These are phyloP conservation scores for Sarocladium brachiariae DNA, from an alignment of 2,329 filamentous ascomycete genomes.

Conservation along the genomic window DNA sequence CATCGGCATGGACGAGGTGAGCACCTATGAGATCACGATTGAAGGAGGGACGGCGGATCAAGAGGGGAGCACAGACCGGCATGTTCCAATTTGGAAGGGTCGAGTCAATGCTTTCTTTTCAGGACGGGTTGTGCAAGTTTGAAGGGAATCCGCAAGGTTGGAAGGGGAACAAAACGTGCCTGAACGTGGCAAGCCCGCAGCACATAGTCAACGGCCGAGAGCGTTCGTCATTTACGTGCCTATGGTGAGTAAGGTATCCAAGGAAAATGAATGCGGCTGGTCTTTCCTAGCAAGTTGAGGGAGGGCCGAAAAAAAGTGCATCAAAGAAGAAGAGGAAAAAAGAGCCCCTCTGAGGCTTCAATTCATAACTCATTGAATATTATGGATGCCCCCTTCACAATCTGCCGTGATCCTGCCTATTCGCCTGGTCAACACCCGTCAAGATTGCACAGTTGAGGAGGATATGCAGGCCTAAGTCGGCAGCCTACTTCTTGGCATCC, in stretches of 20 bases:
- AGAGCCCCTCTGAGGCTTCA: too few relatives aligned
- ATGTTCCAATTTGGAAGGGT: conserved; percentile 82
- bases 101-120: conserved; percentile 63
- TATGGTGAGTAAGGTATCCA: too few relatives aligned
- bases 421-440: not conserved
- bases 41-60: conserved; percentile 54
- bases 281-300: too few relatives aligned
- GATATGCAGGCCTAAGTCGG: too few relatives aligned
- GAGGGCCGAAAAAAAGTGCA: too few relatives aligned
- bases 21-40: conserved; percentile 66
- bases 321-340: too few relatives aligned
- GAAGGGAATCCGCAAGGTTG: conserved; percentile 30
- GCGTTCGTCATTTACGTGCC: too few relatives aligned
- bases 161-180: conserved; percentile 31
- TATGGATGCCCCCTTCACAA: not conserved
- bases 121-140: conserved; percentile 45
- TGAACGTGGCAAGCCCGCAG: conserved; percentile 30
- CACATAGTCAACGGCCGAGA: conserved; percentile 16
- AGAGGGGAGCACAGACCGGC: conserved; percentile 65
- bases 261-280: too few relatives aligned
- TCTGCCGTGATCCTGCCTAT: not conserved
- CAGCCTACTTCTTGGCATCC: conserved; percentile 43
- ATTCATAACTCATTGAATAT: not conserved
- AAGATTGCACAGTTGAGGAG: not conserved
- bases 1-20: conserved; percentile 73